A percentile compares a stretch with the other conserved stretches of the same genome.
Conservation (phyloP, 2,329 filamentous ascomycete species). For the Pseudogymnoascus sp. region DNA sequence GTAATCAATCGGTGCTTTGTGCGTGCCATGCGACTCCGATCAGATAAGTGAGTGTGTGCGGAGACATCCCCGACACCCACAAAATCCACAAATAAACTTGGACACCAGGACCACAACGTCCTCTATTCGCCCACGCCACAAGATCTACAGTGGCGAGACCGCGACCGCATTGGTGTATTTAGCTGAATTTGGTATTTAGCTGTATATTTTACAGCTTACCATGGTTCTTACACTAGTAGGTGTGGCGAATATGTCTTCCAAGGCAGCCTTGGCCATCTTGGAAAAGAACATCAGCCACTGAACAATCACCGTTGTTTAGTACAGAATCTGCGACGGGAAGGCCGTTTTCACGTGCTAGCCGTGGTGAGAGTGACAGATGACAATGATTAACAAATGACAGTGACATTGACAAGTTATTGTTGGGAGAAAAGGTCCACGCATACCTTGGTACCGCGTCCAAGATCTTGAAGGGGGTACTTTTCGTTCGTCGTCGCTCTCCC, state of each 20-base stretch:
- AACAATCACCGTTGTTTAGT: not conserved
- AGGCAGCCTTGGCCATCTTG: not conserved
- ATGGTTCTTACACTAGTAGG: not conserved
- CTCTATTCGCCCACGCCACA: not conserved
- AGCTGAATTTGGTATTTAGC: not conserved
- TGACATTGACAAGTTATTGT: not conserved
- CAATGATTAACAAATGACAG: not conserved
- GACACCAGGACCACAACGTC: not conserved
- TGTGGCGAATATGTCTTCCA: conserved; percentile 3
- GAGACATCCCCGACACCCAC: not conserved
- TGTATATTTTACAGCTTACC: conserved; percentile 8
- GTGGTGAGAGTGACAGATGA: not conserved
- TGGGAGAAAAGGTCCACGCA: not conserved
- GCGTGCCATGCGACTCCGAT: not conserved
- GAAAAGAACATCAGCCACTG: not conserved
- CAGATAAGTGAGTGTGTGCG: not conserved
- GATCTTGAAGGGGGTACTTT: not conserved
- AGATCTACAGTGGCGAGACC: not conserved
- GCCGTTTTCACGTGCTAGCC: not conserved
- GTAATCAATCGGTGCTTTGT: not conserved
- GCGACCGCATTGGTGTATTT: not conserved
- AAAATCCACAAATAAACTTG: not conserved
- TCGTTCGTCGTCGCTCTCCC: not conserved
- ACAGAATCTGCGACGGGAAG: not conserved
- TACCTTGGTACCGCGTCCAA: not conserved